Evolutionary conservation across 768 basidiomycete species (phyloP), one percentile per base, ranked within the genome.

Genomic region (Holtermanniella nyarrowii): DNA sequence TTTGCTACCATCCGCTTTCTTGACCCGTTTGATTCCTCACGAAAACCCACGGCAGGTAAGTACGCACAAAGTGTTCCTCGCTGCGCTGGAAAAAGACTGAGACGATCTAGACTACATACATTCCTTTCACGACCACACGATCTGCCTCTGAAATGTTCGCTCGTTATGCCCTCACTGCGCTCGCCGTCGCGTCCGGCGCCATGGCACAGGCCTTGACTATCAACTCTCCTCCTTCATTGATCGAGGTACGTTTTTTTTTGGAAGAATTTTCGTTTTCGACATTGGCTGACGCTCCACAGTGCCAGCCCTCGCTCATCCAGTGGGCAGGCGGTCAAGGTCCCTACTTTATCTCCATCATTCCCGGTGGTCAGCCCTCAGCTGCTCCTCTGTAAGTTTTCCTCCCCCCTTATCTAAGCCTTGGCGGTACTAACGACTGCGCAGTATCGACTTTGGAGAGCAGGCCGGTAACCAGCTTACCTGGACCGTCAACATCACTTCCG

Each of bases 311-410:
- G 26, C 46, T 55, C 21, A 16, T 66, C 27, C 26, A 48, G 14
- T 66, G 65, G 65, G 41, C 23, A 18, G 62, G 59, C 26, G 62
- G 62, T 53, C 31, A 42, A 16, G 54, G 59, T 61, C 63, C 63
- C 14, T 65, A 64, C 55, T 65, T 49, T 57, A 42, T 60, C 21
- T 55, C 61, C 42, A 55, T 57, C 50, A 63, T 66, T 42, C 65
- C 65, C 23, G 65, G 65, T 52, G 56, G 58, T 42, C 52, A 66
- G 45, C 49, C 62, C 7, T 54, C 56, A 5, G 62, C 58, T 14
- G 59, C 58, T 48, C 58, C 63, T 27, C 42, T 65, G 59, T 62
- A 42, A 52, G 59, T 49, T 20, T 4, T 10, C 44, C 18, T 4
- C 25, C 23, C 44, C 23, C 18, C 7, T 20, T 44, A 7, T 20